Conservation (phyloP, 1,284 basidiomycete genomes). For the Anthracocystis walkeri region DNA sequence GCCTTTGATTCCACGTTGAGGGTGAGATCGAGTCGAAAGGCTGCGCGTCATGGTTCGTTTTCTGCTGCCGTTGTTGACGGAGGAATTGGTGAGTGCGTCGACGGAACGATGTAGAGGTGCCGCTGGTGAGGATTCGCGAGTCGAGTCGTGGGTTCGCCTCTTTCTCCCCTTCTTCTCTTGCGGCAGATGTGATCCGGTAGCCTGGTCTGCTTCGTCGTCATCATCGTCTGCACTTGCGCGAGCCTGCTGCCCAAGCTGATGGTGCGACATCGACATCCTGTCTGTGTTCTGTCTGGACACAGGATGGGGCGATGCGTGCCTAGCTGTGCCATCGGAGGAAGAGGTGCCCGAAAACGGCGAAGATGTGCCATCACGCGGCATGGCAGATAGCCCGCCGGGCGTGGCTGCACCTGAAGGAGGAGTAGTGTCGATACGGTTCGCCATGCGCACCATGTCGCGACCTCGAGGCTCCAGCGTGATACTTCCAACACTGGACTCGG, state of each 20-base stretch:
- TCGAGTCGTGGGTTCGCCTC: slow-evolving; percentile 14
- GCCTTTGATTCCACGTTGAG: slow-evolving; percentile 6
- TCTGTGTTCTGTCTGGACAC: slow-evolving; percentile 2
- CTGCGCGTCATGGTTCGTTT: slow-evolving; percentile 27
- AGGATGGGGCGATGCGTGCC: slow-evolving; percentile 24
- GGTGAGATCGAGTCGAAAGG: slow-evolving; percentile 22
- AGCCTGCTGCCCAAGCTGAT: slow-evolving; percentile 24
- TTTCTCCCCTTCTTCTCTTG: slow-evolving; percentile 2
- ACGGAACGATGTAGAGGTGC: slow-evolving; percentile 20
- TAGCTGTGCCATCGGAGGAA: slow-evolving; percentile 35
- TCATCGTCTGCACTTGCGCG: background rate
- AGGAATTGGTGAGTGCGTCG: slow-evolving; percentile 11
- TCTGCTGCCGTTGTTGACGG: background rate
- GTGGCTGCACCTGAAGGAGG: slow-evolving; percentile 12
- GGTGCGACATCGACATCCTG: slow-evolving; percentile 33
- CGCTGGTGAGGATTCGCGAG: slow-evolving; percentile 21
- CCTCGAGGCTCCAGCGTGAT: slow-evolving; percentile 30
- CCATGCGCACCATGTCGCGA: slow-evolving; percentile 47
- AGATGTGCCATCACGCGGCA: background rate
- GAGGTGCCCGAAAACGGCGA: slow-evolving; percentile 24
- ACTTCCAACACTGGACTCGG: slow-evolving; percentile 17
- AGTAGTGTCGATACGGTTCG: slow-evolving; percentile 23
- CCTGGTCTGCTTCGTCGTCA: no score
- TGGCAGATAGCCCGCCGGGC: background rate
- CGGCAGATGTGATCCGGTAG: no score